Evolutionary conservation across 108 stramenopile genomes (phyloP), one percentile per base, ranked within the genome.

Genomic region (Asterionellopsis glacialis): DNA sequence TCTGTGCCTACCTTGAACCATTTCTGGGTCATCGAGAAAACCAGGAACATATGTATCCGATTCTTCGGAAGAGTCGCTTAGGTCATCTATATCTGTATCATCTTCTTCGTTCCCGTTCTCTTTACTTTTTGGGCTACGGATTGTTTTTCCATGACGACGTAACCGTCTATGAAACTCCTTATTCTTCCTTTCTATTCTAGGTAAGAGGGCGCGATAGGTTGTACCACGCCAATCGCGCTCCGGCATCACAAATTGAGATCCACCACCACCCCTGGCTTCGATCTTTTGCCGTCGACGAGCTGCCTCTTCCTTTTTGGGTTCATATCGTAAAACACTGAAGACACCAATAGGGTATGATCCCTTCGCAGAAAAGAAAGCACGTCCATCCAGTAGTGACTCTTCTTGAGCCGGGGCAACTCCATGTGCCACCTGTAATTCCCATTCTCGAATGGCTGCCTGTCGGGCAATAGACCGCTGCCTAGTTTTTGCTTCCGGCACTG

Each of bases 261-360:
- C 89, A 50, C 90, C 94, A 44, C 90, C 94, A 57, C 90, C 89
- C 38, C 78, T 70, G 19, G 87, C 87, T 68, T 92, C 94, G 19
- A 95, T 55, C 65, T 92, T 90, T 60, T 85, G 83, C 49, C 92
- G 59, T 23, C 84, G 43, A 22, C 84, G 64, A 9, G 72, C 70
- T 1, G 87, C 88, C 43, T 90, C 87, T 73, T 95, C 94, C 54
- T 84, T 83, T 51, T 80, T 81, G 2, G 90, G 90, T 55, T 92
- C 89, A 63, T 95, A 95, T 55, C 86, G 84, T 33, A 90, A 73
- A 13, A 84, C 57, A n/a, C 77, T 80, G 55, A 87, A 86, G 14
- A 92, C 80, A 41, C 61, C 69, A 16, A 83, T 51, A 18, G 94
- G 94, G 57, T 95, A 95, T 0, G 80, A 76, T 41, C 64, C 76